These are phyloP conservation scores for Sordariomycetes sp. DNA, from an alignment of 2,329 filamentous ascomycete genomes.

Conservation along the genomic window DNA sequence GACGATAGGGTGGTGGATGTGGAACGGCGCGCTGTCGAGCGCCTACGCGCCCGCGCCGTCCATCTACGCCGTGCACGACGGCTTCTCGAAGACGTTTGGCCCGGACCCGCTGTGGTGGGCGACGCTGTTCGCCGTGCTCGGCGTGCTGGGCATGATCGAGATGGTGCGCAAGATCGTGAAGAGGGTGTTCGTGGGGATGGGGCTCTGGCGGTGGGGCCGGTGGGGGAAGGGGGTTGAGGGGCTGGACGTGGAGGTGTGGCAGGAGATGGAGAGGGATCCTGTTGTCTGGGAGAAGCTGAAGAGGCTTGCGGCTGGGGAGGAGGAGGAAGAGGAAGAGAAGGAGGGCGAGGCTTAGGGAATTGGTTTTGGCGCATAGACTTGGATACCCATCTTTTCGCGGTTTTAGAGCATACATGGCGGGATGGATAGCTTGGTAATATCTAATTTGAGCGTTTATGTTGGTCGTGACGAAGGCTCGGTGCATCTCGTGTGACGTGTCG, in stretches of 20 bases:
- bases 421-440: not conserved
- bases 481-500: not conserved
- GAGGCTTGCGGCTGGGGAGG: slow-evolving; percentile 1
- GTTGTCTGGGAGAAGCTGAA: slow-evolving; percentile 28
- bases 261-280: slow-evolving; percentile 45
- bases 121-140: slow-evolving; percentile 53
- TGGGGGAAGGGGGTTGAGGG: slow-evolving; percentile 18
- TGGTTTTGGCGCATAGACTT: not conserved
- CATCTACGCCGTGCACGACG: slow-evolving; percentile 57
- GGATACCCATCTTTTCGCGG: not conserved
- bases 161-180: slow-evolving; percentile 43
- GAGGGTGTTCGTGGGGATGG: slow-evolving; percentile 31
- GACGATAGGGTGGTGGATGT: slow-evolving; percentile 56
- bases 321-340: not conserved
- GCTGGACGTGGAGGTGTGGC: slow-evolving; percentile 37
- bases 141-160: slow-evolving; percentile 53
- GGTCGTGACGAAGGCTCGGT: not conserved
- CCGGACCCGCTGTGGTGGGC: slow-evolving; percentile 64
- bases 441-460: not conserved
- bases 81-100: slow-evolving; percentile 59
- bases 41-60: slow-evolving; percentile 43
- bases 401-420: not conserved
- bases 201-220: slow-evolving; percentile 35
- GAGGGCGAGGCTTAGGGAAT: not conserved
- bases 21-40: slow-evolving; percentile 62